Conservation (phyloP, 2,329 filamentous ascomycete species). For the Pseudocercospora musae region DNA sequence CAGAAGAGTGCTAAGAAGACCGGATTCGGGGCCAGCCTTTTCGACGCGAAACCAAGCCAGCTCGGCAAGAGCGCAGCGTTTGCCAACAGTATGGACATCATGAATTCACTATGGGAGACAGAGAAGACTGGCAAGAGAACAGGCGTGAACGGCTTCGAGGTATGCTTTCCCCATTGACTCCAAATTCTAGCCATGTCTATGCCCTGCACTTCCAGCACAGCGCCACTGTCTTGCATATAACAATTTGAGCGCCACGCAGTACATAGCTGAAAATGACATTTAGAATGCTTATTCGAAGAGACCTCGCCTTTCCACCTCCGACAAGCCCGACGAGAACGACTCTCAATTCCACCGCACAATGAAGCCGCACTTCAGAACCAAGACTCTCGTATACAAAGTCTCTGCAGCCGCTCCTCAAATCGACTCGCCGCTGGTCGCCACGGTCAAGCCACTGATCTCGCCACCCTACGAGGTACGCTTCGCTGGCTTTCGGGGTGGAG, state of each 20-base stretch:
- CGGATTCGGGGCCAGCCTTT: conserved; percentile 19
- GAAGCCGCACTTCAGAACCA: conserved; percentile 76
- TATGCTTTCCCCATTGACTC: conserved; percentile 60
- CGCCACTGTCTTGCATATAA: not conserved
- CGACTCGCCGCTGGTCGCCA: conserved; percentile 52
- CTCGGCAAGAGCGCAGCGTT: conserved; percentile 57
- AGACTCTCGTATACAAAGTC: conserved; percentile 65
- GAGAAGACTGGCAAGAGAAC: conserved; percentile 51
- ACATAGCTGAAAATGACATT: conserved; percentile 35
- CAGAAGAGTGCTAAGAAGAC: conserved; percentile 34
- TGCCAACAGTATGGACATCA: conserved; percentile 86
- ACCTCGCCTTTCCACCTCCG: conserved; percentile 47
- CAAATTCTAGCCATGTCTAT: not conserved
- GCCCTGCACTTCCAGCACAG: not conserved
- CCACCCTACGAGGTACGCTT: conserved; percentile 63
- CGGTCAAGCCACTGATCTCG: conserved; percentile 59
- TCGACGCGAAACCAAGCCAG: conserved; percentile 13
- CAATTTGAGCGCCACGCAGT: conserved; percentile 21
- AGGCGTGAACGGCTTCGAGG: conserved; percentile 55
- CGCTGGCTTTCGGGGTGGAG: conserved; percentile 50
- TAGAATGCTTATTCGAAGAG: conserved; percentile 34
- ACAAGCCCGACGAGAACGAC: conserved; percentile 62
- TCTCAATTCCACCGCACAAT: conserved; percentile 67
- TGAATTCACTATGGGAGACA: conserved; percentile 88
- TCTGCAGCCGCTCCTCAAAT: conserved; percentile 41